Percentiles rank a stretch among this genome's conserved stretches.
These are phyloP conservation scores for Magnolia changhungtana DNA, from an alignment of 164 flowering plant genomes.

Conservation along the genomic window DNA sequence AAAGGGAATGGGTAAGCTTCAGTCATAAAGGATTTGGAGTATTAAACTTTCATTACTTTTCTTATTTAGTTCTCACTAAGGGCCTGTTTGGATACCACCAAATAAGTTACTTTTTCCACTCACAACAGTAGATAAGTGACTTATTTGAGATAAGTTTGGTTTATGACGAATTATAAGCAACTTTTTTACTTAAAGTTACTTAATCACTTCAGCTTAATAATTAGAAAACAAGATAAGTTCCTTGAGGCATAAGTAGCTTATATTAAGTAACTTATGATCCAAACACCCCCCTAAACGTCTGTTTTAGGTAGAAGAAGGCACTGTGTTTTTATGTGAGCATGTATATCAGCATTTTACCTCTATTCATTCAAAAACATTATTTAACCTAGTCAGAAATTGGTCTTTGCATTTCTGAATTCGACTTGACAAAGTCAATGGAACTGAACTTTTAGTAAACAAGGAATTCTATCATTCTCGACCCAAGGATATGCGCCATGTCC, in stretches of 20 bases:
- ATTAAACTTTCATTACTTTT: neutral
- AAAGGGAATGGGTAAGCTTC: slow-evolving; percentile 68
- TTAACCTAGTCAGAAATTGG: neutral
- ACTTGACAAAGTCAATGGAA: neutral
- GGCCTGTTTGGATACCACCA: too few species aligned
- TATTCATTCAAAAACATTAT: neutral
- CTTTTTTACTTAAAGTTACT: too few species aligned
- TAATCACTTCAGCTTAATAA: too few species aligned
- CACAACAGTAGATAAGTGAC: too few species aligned
- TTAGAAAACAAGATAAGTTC: too few species aligned
- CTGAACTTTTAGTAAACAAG: neutral
- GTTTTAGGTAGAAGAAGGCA: neutral
- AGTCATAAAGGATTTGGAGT: neutral
- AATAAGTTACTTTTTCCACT: too few species aligned
- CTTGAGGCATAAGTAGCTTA: too few species aligned
- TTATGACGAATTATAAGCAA: too few species aligned
- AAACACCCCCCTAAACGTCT: neutral
- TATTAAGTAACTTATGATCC: too few species aligned
- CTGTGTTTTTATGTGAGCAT: neutral
- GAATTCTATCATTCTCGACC: neutral
- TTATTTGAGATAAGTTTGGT: too few species aligned
- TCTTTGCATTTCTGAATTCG: neutral
- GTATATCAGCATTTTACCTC: neutral
- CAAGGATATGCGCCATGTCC: too few species aligned
- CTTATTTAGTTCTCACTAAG: neutral